Evolutionary conservation across 352 stramenopile genomes (phyloP).

Genomic region (Pilasporangium apinafurcum): DNA sequence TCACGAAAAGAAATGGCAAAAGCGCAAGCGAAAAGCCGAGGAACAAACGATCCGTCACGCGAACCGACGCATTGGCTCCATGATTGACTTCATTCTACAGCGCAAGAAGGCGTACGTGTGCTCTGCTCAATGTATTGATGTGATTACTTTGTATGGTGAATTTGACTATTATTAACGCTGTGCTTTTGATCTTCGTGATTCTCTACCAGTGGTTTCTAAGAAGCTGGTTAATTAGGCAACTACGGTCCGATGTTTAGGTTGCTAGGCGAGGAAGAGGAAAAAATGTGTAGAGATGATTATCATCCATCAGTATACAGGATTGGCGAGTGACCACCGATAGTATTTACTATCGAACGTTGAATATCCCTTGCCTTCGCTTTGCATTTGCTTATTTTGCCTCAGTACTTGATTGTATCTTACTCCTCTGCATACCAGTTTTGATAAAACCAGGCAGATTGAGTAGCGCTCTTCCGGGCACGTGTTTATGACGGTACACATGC

Average conservation of each 20-base stretch:
- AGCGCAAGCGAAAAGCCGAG: slow-evolving; percentile 73
- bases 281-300: no score
- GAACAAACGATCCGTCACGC: slow-evolving; percentile 76
- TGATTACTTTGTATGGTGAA: background rate
- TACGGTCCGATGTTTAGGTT: background rate
- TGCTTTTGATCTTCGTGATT: background rate
- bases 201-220: slow-evolving; percentile 15
- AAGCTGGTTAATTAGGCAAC: background rate
- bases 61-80: slow-evolving; percentile 74
- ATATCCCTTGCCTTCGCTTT: no score
- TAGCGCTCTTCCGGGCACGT: no score
- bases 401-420: no score
- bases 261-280: no score
- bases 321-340: no score
- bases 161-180: slow-evolving; percentile 1
- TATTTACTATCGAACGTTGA: no score
- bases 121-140: slow-evolving; percentile 1
- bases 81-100: slow-evolving; percentile 82
- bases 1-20: slow-evolving; percentile 83
- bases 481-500: no score
- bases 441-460: no score
- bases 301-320: no score
- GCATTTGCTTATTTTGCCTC: no score
- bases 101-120: slow-evolving; percentile 74
- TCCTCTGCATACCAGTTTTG: no score